Percentiles rank a stretch among this genome's conserved stretches.
These are phyloP conservation scores for Oehlia diaphana DNA, from an alignment of 192 early-diverging fungal genomes.

Conservation along the genomic window DNA sequence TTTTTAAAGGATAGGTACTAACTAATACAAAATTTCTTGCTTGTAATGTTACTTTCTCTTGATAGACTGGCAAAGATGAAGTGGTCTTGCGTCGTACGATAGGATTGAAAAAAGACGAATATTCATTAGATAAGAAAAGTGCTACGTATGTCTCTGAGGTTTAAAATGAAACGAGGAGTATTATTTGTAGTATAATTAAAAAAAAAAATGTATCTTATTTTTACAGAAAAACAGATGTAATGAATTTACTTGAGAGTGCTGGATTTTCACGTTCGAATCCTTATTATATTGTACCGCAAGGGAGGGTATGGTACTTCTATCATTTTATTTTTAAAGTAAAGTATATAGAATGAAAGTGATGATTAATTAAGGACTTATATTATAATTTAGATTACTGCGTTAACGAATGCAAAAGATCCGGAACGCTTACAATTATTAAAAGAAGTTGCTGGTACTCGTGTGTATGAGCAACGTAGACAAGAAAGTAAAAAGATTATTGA, in stretches of 20 bases:
- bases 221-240: conserved; percentile 83
- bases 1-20: not conserved
- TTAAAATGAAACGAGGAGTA: not conserved
- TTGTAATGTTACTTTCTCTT: no score
- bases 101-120: conserved; percentile 97
- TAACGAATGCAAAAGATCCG: conserved; percentile 92
- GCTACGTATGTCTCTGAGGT: conserved; percentile 59
- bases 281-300: conserved; percentile 99
- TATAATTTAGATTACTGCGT: conserved; percentile 69
- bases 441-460: conserved; percentile 96
- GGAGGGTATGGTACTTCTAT: conserved; percentile 56
- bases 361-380: not conserved
- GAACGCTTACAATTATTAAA: conserved; percentile 91
- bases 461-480: conserved; percentile 89
- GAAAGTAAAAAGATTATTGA: conserved; percentile 92
- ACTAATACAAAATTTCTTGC: no score
- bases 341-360: not conserved
- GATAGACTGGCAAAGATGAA: conserved; percentile 85
- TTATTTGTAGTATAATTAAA: not conserved
- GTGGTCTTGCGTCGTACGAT: conserved; percentile 90
- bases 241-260: conserved; percentile 92
- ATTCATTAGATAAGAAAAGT: conserved; percentile 92
- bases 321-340: not conserved
- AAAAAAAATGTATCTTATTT: not conserved
- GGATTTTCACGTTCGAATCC: conserved; percentile 97